A percentile compares a stretch with the other conserved stretches of the same genome.
phyloP scores from a whole-genome alignment of 768 basidiomycete genomes.

The Boletus rex-veris region DNA sequence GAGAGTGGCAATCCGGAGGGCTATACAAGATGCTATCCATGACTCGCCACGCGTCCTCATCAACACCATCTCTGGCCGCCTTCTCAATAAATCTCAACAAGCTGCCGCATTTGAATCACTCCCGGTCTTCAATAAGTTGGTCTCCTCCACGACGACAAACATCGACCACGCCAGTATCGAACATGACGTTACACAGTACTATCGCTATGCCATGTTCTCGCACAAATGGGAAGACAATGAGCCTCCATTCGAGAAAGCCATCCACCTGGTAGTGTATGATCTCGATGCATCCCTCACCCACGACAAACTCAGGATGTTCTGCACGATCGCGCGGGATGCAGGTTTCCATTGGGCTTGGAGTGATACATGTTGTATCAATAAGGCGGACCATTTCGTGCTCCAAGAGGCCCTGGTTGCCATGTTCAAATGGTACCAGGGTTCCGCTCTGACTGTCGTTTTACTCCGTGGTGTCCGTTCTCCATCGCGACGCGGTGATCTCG shows the following conservation, averaged over 20 bases:
- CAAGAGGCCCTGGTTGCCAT: background rate
- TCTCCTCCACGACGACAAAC: slow-evolving; percentile 2
- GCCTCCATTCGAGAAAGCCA: background rate
- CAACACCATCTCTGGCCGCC: slow-evolving; percentile 1
- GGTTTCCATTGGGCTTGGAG: background rate
- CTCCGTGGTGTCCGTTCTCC: background rate
- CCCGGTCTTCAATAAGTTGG: background rate
- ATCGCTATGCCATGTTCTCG: slow-evolving; percentile 1
- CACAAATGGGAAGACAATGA: slow-evolving; percentile 6
- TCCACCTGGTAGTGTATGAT: background rate
- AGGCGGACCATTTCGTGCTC: background rate
- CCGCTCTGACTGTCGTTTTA: background rate
- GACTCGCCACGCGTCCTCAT: slow-evolving; percentile 7
- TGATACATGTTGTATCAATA: background rate
- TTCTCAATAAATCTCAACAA: slow-evolving; percentile 1
- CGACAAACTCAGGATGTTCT: background rate
- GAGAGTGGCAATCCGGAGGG: background rate
- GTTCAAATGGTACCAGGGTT: background rate
- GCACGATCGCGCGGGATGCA: background rate
- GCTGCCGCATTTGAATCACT: slow-evolving; percentile 3
- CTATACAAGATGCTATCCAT: background rate
- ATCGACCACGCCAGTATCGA: background rate
- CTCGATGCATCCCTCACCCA: background rate
- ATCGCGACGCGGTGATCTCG: background rate
- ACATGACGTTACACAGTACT: background rate